Evolutionary conservation across 768 basidiomycete genomes (phyloP).

Genomic region (Holtermanniella nyarrowii): DNA sequence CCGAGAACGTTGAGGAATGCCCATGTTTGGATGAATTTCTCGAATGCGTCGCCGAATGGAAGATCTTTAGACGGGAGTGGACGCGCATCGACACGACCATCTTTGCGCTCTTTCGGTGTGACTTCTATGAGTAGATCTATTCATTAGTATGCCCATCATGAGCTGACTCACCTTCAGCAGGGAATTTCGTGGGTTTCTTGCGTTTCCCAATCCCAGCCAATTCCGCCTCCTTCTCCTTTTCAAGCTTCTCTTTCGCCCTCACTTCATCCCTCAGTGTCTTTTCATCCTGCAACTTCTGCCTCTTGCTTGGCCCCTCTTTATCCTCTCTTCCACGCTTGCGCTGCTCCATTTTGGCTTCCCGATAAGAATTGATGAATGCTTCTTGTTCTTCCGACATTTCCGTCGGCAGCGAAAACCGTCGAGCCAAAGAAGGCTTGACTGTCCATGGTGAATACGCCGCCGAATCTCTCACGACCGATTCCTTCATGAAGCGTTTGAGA

Average conservation of each 20-base stretch:
- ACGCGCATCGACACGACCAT: slow-evolving; percentile 22
- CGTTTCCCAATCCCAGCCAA: slow-evolving; percentile 18
- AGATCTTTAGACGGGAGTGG: slow-evolving; percentile 23
- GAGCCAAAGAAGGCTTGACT: slow-evolving; percentile 75
- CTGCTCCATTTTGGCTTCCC: slow-evolving; percentile 84
- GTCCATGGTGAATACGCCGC: slow-evolving; percentile 93
- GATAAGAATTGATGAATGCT: slow-evolving; percentile 64
- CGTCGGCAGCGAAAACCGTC: slow-evolving; percentile 70
- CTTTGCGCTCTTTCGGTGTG: slow-evolving; percentile 14
- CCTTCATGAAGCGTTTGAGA: slow-evolving; percentile 87
- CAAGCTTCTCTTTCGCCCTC: slow-evolving; percentile 14
- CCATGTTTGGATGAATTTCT: slow-evolving; percentile 82
- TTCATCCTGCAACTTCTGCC: slow-evolving; percentile 14
- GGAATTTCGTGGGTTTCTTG: slow-evolving; percentile 33
- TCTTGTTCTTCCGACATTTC: slow-evolving; percentile 78
- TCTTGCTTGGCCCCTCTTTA: slow-evolving; percentile 16
- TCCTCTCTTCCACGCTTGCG: slow-evolving; percentile 57
- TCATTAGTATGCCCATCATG: slow-evolving; percentile 1
- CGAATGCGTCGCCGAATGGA: slow-evolving; percentile 49
- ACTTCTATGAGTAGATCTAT: slow-evolving; percentile 36
- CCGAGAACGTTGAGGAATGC: slow-evolving; percentile 89
- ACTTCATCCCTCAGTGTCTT: slow-evolving; percentile 15
- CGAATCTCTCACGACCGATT: slow-evolving; percentile 85
- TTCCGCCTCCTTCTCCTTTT: slow-evolving; percentile 16
- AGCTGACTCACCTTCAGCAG: slow-evolving; percentile 33